Percentiles rank a stretch among this genome's conserved stretches.
Evolutionary conservation across 2,329 filamentous ascomycete genomes (phyloP).

Genomic region (Ciborinia camelliae): DNA sequence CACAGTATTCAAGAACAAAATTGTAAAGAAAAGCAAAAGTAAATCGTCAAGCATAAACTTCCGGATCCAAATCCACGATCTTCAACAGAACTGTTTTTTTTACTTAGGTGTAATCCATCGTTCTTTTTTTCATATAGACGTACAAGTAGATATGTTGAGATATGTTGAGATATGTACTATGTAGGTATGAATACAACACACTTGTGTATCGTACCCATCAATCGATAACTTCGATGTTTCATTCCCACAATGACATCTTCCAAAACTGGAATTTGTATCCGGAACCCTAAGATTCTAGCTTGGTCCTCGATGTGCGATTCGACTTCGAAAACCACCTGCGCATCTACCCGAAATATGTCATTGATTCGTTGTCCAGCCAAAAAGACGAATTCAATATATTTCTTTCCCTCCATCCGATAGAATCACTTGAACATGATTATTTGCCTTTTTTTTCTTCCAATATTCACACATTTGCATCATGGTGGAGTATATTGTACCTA

Average conservation of each 20-base stretch:
- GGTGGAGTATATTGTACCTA: conserved; percentile 9
- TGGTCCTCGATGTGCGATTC: conserved; percentile 6
- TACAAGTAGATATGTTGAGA: background rate
- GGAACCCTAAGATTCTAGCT: background rate
- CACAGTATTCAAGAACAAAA: background rate
- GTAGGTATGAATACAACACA: background rate
- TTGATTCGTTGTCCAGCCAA: background rate
- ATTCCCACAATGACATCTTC: background rate
- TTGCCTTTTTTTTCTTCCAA: background rate
- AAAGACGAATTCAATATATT: background rate
- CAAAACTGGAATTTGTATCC: background rate
- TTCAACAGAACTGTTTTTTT: background rate
- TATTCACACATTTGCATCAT: background rate
- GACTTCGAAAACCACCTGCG: conserved; percentile 11
- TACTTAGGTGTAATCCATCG: background rate
- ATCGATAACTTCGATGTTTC: background rate
- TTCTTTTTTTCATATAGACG: background rate
- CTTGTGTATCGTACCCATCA: background rate
- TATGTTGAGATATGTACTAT: too few species aligned
- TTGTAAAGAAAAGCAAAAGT: background rate
- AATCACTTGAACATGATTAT: too few species aligned
- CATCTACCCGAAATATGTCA: conserved; percentile 9
- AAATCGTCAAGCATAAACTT: background rate
- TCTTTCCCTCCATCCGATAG: too few species aligned
- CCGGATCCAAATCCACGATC: background rate